Percentiles rank a stretch among this genome's conserved stretches.
Conservation (phyloP, 768 basidiomycete genomes). For the Boletus coccyginus region DNA sequence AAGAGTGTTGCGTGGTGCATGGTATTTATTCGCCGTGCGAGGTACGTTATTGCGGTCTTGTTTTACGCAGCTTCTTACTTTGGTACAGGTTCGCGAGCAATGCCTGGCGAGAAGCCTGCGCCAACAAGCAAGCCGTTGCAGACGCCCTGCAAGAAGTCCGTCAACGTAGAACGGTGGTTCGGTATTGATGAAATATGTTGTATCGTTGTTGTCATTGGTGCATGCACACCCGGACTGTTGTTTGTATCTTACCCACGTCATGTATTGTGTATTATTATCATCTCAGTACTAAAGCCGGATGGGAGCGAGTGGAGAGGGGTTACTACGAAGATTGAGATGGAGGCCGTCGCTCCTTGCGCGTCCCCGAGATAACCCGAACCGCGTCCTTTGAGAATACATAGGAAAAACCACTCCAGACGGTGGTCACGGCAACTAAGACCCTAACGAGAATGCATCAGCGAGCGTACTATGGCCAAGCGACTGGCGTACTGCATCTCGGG, state of each 20-base stretch:
- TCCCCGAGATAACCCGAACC: constrained; percentile 54
- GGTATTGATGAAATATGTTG: constrained; percentile 1
- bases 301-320: neutral
- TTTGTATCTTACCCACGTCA: constrained; percentile 16
- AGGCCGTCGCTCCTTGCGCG: constrained; percentile 30
- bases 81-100: constrained; percentile 54
- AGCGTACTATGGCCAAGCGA: neutral
- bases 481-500: constrained; percentile 70
- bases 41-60: constrained; percentile 41
- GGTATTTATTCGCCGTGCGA: constrained; percentile 62
- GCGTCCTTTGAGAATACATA: constrained; percentile 77
- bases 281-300: neutral
- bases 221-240: constrained; percentile 8
- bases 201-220: neutral
- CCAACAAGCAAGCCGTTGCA: constrained; percentile 57
- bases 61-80: constrained; percentile 6
- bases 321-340: constrained; percentile 17
- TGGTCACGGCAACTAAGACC: constrained; percentile 85
- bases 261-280: constrained; percentile 22
- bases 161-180: constrained; percentile 38
- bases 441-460: constrained; percentile 39
- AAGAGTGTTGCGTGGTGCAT: constrained; percentile 56
- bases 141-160: constrained; percentile 73
- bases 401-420: constrained; percentile 87
- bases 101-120: constrained; percentile 60